These are phyloP conservation scores for Berberis thunbergii DNA, from an alignment of 164 flowering plant genomes.

Conservation along the genomic window DNA sequence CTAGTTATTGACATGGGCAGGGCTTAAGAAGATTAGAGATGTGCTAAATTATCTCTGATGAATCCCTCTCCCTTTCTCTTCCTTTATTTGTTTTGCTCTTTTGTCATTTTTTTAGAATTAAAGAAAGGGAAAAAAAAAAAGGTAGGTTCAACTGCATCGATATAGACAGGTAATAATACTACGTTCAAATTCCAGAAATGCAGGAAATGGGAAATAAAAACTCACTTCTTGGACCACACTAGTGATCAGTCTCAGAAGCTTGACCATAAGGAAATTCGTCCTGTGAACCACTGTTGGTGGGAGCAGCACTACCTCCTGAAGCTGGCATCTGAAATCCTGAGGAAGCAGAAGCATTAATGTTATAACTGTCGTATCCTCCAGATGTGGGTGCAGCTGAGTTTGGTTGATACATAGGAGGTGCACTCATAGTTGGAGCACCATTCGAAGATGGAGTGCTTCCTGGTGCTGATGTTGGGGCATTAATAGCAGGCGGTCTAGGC, in stretches of 20 bases:
- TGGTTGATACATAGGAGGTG: conserved; percentile 36
- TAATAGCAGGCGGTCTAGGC: conserved; percentile 43
- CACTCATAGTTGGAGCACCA: conserved; percentile 32
- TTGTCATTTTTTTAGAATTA: no score
- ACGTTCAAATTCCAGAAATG: no score
- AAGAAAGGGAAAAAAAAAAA: no score
- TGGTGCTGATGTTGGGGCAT: conserved; percentile 30
- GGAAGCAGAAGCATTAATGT: conserved; percentile 8
- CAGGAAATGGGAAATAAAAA: no score
- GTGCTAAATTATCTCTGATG: no score
- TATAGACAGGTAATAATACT: no score
- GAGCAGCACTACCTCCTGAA: conserved; percentile 7
- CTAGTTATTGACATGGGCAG: no score
- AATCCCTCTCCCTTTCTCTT: no score
- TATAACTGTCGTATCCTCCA: conserved; percentile 34
- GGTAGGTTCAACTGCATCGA: no score
- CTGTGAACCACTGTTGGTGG: conserved; percentile 3
- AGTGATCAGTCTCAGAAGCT: conserved; percentile 31
- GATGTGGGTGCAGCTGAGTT: conserved; percentile 33
- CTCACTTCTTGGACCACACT: neutral
- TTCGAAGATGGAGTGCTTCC: conserved; percentile 38
- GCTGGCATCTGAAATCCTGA: conserved; percentile 10
- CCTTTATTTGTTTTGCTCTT: no score
- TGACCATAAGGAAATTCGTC: conserved; percentile 22
- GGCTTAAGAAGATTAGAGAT: no score